A percentile compares a stretch with the other conserved stretches of the same genome.
These are phyloP conservation scores for Coffea canephora DNA, from an alignment of 257 asterid species.

Conservation along the genomic window DNA sequence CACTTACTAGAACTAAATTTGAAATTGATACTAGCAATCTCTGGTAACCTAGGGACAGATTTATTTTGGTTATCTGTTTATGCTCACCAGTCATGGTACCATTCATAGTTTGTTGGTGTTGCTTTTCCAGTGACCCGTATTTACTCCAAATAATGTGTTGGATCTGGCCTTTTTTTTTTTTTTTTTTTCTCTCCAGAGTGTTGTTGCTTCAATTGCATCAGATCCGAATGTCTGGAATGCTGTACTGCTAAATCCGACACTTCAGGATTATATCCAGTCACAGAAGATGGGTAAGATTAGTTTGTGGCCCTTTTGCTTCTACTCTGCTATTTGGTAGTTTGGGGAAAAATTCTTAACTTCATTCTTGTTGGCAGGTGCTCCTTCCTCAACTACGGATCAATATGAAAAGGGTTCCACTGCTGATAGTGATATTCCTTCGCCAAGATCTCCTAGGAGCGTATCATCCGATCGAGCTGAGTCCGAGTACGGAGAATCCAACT, in stretches of 20 bases:
- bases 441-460: conserved; percentile 16
- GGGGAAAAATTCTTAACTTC: neutral
- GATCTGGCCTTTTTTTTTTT: neutral
- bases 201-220: conserved; percentile 80
- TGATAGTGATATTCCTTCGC: conserved; percentile 20
- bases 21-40: no score
- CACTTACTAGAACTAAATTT: no score
- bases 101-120: neutral
- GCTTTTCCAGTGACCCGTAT: neutral
- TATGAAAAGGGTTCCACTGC: conserved; percentile 8
- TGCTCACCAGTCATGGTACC: neutral
- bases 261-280: conserved; percentile 54
- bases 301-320: neutral
- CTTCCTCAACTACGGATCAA: neutral
- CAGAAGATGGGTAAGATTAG: conserved; percentile 40
- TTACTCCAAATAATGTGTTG: neutral
- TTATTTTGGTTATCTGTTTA: neutral
- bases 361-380: neutral
- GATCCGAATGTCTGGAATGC: conserved; percentile 86
- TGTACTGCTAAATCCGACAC: conserved; percentile 51
- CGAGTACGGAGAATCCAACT: neutral
- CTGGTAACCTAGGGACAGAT: neutral
- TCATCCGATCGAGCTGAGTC: conserved; percentile 17
- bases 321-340: neutral
- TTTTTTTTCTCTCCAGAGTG: conserved; percentile 37